Percentiles rank a stretch among this genome's conserved stretches.
Conservation (phyloP, 768 basidiomycete genomes). For the Hygrocybe punicea region DNA sequence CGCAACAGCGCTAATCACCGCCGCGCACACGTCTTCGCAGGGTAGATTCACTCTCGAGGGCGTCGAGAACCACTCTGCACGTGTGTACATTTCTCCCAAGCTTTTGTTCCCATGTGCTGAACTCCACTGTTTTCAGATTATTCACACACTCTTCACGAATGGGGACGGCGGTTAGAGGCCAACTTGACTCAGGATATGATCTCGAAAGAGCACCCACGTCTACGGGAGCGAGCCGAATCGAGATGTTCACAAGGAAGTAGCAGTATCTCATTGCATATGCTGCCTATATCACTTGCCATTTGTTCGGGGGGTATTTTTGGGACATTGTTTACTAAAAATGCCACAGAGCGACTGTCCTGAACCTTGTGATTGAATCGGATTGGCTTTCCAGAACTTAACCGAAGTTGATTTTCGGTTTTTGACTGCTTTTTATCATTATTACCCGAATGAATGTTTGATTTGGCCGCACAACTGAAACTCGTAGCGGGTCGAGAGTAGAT, state of each 20-base stretch:
- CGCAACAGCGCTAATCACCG: slow-evolving; percentile 74
- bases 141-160: slow-evolving; percentile 89
- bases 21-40: slow-evolving; percentile 64
- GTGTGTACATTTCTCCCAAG: slow-evolving; percentile 38
- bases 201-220: slow-evolving; percentile 55
- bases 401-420: too few relatives aligned
- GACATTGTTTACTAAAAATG: background rate
- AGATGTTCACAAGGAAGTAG: slow-evolving; percentile 78
- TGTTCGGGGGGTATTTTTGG: slow-evolving; percentile 48
- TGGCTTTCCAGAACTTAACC: too few relatives aligned
- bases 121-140: slow-evolving; percentile 48
- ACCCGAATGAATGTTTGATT: too few relatives aligned
- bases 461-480: too few relatives aligned
- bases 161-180: slow-evolving; percentile 72
- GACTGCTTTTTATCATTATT: too few relatives aligned
- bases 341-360: slow-evolving; percentile 2
- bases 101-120: slow-evolving; percentile 1
- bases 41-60: slow-evolving; percentile 78
- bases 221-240: slow-evolving; percentile 55
- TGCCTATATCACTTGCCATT: slow-evolving; percentile 81
- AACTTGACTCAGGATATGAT: slow-evolving; percentile 61
- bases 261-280: slow-evolving; percentile 81
- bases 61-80: slow-evolving; percentile 81
- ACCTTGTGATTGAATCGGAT: background rate
- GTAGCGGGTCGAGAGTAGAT: too few relatives aligned